Conservation (phyloP, 202 grass and related monocot species). For the Setaria italica region DNA sequence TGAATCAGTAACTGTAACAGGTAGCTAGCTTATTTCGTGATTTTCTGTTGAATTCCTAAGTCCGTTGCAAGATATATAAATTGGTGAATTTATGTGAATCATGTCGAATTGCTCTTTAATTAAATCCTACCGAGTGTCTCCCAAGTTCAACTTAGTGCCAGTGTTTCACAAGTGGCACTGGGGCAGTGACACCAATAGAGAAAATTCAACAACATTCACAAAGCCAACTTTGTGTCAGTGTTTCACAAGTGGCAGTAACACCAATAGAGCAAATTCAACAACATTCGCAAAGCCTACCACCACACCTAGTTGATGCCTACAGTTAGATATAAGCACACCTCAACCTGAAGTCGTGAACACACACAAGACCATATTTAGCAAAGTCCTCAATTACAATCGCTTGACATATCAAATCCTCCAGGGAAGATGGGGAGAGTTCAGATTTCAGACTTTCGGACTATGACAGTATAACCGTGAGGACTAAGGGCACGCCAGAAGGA, state of each 20-base stretch:
- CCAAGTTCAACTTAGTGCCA: not conserved
- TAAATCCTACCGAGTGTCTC: not conserved
- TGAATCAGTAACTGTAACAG: not conserved
- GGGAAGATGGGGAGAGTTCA: not conserved
- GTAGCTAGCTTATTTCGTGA: not conserved
- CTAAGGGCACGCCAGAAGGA: too few species aligned
- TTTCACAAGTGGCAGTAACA: not conserved
- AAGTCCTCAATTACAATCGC: not conserved
- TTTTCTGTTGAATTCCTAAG: not conserved
- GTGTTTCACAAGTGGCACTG: not conserved
- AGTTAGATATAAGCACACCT: not conserved
- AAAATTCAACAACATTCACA: slow-evolving; percentile 3
- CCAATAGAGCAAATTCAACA: not conserved
- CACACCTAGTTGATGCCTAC: not conserved
- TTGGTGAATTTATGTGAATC: not conserved
- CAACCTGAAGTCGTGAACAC: not conserved
- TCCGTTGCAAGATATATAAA: not conserved
- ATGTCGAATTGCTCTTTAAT: not conserved
- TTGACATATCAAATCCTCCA: not conserved
- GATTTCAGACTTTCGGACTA: not conserved
- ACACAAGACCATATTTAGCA: not conserved
- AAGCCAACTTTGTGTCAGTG: not conserved
- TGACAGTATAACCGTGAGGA: not conserved
- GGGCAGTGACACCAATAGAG: not conserved
- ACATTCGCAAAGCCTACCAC: slow-evolving; percentile 13